Evolutionary conservation across 139 green algal species (phyloP), one percentile per base, ranked within the genome.

Genomic region (Coelastrella sp.): DNA sequence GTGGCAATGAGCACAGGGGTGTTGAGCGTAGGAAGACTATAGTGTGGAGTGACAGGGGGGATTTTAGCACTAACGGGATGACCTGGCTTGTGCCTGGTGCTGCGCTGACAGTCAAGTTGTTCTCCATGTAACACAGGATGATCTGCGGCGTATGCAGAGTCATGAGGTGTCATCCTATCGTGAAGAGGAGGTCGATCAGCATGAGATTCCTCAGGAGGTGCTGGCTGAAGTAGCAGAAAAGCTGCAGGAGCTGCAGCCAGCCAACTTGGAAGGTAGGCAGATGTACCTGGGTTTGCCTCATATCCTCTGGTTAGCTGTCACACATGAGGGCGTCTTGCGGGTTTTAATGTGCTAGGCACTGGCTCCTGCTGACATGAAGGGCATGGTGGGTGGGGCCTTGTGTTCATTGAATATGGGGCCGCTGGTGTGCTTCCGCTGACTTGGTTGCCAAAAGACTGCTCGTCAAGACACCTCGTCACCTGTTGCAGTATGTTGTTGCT

Each of bases 81-180:
- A 47, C 32, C 32, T 47, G 32, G 61, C 61, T 71, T 71, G 61
- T 13, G 11, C 11, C 0, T 71, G 61, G 11, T 71, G 61, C 11
- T 71, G 8, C 11, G 61, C 11, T 19, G 8, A 71, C 8, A 19
- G 10, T 32, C 54, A 2, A 17, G 54, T 16, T 77, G 7, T 19
- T 68, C 57, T 0, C 56, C 7, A 13, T 54, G 5, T 56, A 3
- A 22, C 22, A 3, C 76, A 91, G 87, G 79, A 91, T 32, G 87
- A 71, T 11, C 56, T 87, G 57, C 59, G 57, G 14, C 78, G 79
- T 5, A 32, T 77, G 61, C 60, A 81, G 64, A 87, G 87, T 56
- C 79, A 82, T 17, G 65, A 91, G 87, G 86, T 90, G 60, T 85
- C 86, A 7, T 80, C 61, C 2, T 90, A 90, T 58, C 66, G 71